These are phyloP conservation scores for Syncephalastrum sp. DNA, from an alignment of 371 early-diverging fungal genomes.

Conservation along the genomic window DNA sequence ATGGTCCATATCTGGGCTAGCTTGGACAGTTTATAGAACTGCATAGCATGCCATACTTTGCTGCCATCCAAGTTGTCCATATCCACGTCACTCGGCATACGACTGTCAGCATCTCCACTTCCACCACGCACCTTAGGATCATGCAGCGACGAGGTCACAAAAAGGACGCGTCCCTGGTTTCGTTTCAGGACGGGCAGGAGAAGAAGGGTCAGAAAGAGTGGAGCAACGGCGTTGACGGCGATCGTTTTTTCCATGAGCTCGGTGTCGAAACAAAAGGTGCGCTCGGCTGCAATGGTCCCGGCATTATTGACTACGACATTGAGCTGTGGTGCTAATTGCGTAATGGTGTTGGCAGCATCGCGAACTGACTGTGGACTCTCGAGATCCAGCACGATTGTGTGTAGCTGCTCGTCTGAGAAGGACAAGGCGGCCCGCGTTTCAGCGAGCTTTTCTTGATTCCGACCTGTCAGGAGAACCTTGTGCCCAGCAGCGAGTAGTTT, in stretches of 20 bases:
- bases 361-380: constrained; percentile 22
- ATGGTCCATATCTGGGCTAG: constrained; percentile 24
- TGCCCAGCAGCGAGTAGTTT: constrained; percentile 27
- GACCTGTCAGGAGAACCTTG: constrained; percentile 39
- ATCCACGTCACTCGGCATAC: constrained; percentile 18
- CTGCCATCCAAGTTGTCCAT: constrained; percentile 27
- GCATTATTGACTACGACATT: constrained; percentile 33
- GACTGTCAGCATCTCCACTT: background rate
- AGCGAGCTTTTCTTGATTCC: constrained; percentile 18
- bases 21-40: constrained; percentile 42
- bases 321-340: constrained; percentile 12
- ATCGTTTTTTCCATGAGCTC: constrained; percentile 25
- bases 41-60: constrained; percentile 26
- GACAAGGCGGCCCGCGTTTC: background rate
- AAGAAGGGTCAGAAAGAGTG: constrained; percentile 28
- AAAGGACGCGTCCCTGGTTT: constrained; percentile 22
- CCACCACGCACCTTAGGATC: constrained; percentile 29
- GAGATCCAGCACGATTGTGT: constrained; percentile 25
- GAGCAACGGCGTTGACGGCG: constrained; percentile 37
- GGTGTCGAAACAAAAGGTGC: constrained; percentile 11
- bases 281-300: constrained; percentile 13
- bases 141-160: constrained; percentile 37
- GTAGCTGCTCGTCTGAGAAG: constrained; percentile 6
- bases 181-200: constrained; percentile 26
- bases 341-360: constrained; percentile 17